These are phyloP conservation scores for Leccinum arenicola DNA, from an alignment of 768 basidiomycete genomes.

Conservation along the genomic window DNA sequence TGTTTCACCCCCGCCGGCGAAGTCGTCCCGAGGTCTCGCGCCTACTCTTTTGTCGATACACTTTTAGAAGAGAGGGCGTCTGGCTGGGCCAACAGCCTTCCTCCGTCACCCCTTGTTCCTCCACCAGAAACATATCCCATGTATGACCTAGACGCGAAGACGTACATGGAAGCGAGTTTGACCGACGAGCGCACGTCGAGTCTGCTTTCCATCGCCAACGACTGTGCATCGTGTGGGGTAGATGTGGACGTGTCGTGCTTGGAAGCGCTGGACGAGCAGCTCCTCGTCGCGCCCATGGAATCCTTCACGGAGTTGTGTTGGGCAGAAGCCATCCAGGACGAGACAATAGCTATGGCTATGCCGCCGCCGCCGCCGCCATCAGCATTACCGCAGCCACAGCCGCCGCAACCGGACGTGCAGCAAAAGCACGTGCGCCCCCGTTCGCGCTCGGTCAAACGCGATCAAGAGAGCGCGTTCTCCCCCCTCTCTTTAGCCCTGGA, in stretches of 20 bases:
- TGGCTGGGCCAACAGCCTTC: constrained; percentile 21
- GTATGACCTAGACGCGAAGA: constrained; percentile 6
- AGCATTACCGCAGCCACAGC: background rate
- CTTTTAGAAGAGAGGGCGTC: constrained; percentile 15
- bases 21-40: constrained; percentile 3
- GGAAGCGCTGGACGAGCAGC: constrained; percentile 37
- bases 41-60: constrained; percentile 16
- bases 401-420: background rate
- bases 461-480: background rate
- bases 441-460: constrained; percentile 18
- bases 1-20: constrained; percentile 24
- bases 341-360: constrained; percentile 1
- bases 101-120: constrained; percentile 9
- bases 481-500: background rate
- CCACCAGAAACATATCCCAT: constrained; percentile 7
- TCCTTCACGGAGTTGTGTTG: constrained; percentile 43
- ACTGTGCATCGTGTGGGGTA: constrained; percentile 30
- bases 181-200: constrained; percentile 6
- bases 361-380: background rate
- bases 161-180: background rate
- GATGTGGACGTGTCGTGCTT: constrained; percentile 38
- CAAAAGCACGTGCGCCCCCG: constrained; percentile 2
- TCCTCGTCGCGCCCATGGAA: constrained; percentile 36
- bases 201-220: constrained; percentile 16
- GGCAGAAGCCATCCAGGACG: constrained; percentile 33